Conservation (phyloP, 148 eudicot genomes). For the Amaranthus cruentus region DNA sequence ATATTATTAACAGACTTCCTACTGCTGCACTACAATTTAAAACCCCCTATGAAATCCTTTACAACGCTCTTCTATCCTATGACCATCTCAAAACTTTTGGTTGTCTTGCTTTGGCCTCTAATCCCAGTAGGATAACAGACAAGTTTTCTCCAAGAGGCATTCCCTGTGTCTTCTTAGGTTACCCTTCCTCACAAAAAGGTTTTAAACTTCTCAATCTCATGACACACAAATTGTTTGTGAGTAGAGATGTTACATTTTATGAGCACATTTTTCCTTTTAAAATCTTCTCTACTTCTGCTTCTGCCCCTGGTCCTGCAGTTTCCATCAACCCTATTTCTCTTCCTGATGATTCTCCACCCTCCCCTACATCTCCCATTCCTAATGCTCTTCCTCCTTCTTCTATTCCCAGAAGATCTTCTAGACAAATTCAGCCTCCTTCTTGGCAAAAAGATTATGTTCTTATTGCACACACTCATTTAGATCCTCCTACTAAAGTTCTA, state of each 20-base stretch:
- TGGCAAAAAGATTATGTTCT: no score
- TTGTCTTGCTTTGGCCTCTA: neutral
- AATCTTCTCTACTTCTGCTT: neutral
- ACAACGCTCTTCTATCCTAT: neutral
- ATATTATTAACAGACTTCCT: neutral
- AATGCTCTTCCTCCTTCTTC: no score
- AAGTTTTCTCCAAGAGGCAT: neutral
- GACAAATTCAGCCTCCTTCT: no score
- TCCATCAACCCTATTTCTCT: no score
- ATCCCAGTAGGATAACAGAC: neutral
- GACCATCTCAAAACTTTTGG: neutral
- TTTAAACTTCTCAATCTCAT: neutral
- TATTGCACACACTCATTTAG: no score
- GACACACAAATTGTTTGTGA: neutral
- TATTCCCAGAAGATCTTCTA: no score
- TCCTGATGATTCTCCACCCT: no score
- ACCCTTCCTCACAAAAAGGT: neutral
- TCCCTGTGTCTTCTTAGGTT: neutral
- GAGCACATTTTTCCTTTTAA: neutral
- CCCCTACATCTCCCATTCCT: neutral
- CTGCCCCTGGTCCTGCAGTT: neutral
- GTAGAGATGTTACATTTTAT: neutral
- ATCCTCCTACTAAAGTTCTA: no score
- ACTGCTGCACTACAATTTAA: neutral
- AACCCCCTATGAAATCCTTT: constrained; percentile 1